Evolutionary conservation across 768 basidiomycete species (phyloP).

Genomic region (Hygrocybe punicea): DNA sequence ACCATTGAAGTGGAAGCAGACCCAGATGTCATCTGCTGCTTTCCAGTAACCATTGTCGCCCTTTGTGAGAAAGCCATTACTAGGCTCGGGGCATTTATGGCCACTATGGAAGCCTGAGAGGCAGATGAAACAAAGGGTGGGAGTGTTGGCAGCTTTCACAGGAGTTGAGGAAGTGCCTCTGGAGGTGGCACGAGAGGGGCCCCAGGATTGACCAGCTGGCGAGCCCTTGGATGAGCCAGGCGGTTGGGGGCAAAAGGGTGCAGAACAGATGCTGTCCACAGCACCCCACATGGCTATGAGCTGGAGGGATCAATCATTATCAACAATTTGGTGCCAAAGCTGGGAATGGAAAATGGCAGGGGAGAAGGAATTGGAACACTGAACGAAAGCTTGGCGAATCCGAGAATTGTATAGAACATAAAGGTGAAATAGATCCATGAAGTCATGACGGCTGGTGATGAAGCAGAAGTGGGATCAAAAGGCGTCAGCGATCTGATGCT

Average conservation of each 20-base stretch:
- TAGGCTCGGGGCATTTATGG: background rate
- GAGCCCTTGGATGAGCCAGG: background rate
- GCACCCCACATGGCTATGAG: no score
- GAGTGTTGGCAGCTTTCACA: background rate
- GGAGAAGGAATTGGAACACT: background rate
- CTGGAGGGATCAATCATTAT: background rate
- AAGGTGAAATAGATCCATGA: background rate
- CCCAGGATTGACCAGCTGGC: background rate
- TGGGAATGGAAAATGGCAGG: background rate
- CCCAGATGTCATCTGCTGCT: background rate
- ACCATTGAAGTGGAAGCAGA: constrained; percentile 5
- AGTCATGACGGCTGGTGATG: background rate
- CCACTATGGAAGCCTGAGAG: background rate
- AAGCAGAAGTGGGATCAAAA: background rate
- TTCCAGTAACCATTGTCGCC: background rate
- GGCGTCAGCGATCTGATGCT: background rate
- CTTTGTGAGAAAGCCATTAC: background rate
- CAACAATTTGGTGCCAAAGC: background rate
- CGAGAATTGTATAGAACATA: background rate
- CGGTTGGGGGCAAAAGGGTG: background rate
- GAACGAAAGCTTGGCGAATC: background rate
- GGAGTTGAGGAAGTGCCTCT: background rate
- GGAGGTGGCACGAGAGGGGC: background rate
- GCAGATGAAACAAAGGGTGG: background rate
- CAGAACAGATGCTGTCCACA: background rate